A percentile compares a stretch with the other conserved stretches of the same genome.
Evolutionary conservation across 495 filamentous ascomycete genomes (phyloP).

Genomic region (Penicillium paradoxum): DNA sequence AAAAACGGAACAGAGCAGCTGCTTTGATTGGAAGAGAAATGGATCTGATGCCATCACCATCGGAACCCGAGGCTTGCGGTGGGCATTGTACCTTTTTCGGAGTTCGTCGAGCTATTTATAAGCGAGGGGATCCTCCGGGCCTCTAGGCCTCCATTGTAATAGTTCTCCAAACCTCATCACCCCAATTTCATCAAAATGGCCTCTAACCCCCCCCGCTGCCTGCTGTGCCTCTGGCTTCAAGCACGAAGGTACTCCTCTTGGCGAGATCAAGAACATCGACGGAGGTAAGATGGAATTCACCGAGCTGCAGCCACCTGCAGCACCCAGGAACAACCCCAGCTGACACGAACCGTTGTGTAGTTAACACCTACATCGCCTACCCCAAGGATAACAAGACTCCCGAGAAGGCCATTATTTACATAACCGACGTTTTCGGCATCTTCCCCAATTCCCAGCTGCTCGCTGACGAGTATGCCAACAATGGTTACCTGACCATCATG

Average conservation of each 20-base stretch:
- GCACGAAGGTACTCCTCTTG: constrained; percentile 41
- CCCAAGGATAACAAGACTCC: constrained; percentile 39
- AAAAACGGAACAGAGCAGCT: background rate
- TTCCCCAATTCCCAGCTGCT: constrained; percentile 75
- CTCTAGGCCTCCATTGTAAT: too few species aligned
- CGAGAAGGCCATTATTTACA: constrained; percentile 40
- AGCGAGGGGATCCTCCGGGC: too few species aligned
- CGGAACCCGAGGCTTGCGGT: background rate
- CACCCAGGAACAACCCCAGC: constrained; percentile 17
- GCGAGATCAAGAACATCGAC: constrained; percentile 38
- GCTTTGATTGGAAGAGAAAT: background rate
- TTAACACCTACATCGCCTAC: constrained; percentile 39
- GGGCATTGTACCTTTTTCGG: background rate
- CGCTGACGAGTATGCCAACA: constrained; percentile 77
- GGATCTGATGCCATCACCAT: background rate
- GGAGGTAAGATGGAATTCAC: constrained; percentile 27
- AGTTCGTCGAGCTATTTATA: too few species aligned
- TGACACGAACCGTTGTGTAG: constrained; percentile 12
- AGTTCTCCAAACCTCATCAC: background rate
- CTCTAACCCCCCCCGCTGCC: constrained; percentile 49
- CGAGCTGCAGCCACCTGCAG: constrained; percentile 39
- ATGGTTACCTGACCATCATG: constrained; percentile 73
- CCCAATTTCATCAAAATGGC: constrained; percentile 42
- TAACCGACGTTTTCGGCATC: constrained; percentile 67
- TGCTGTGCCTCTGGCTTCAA: constrained; percentile 55